Base-by-base conservation (phyloP, 2,329 filamentous ascomycete genomes). In the Epichloe scottii region DNA sequence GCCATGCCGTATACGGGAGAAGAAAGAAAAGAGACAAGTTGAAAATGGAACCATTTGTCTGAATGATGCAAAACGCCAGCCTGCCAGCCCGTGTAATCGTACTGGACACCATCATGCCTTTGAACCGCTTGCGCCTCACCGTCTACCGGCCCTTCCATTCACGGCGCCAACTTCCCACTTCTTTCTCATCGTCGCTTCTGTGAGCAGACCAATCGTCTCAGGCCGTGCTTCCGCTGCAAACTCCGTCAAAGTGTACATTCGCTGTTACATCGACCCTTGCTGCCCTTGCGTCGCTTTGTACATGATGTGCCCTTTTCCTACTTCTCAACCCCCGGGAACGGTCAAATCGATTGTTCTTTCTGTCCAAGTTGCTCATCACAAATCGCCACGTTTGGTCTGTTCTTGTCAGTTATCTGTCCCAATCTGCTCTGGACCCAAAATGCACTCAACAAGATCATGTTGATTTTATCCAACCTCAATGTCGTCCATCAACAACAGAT, bases 1-100 rank as follows among this genome's bases (percentile, higher is more conserved):
- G 44, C 51, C 48, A 50, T 53, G 51, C 45, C 51, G 34, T 47
- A 39, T 50, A 53, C 19, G 21, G 7, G 17, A n/a, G 2, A 19
- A 23, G 17, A 12, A n/a, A 34, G 7, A 34, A 7, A 34, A 17
- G 30, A 41, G 46, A 7, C 21, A 46, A 38, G 30, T 17, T 8
- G 33, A 40, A 44, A 21, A 7, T 41, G 34, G 11, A 42, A 42
- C 40, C 39, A 41, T 11, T n/a, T 33, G 34, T 45, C 14, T 39
- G 21, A 53, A 42, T 48, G 44, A 53, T 50, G 51, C 44, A 48
- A 50, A 50, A 53, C 51, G 51, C 51, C 51, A 46, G 34, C 43
- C 51, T 44, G 21, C 44, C 41, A 38, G 38, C 48, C 44, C 23
- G n/a, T 48, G 35, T 43, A 40, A 34, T 38, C 26, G 48, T 47